Evolutionary conservation across 441 rosid genomes (phyloP), one percentile per base, ranked within the genome.

Genomic region (Erodium trifolium): DNA sequence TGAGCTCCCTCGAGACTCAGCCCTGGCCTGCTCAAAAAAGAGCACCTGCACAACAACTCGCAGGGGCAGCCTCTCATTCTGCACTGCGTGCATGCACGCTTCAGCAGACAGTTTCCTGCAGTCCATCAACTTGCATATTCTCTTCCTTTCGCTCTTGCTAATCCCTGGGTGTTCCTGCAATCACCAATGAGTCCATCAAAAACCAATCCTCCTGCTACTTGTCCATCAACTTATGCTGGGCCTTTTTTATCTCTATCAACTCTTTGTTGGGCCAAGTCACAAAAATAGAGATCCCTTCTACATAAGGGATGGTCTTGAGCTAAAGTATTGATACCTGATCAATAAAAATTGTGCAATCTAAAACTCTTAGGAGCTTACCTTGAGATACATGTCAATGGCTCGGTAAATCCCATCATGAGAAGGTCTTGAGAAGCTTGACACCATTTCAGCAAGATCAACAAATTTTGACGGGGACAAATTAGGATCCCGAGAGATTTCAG

Each of bases 41-140:
- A 93, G 89, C 57, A 93, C 95, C 82, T 93, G 99, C 51, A 93
- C 97, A 0, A 93, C 90, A 18, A 91, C 87, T 4, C 97, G 83
- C 13, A 93, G 85, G 0, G 99, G 99, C 16, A 93, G 93, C 8
- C 81, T 73, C 12, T 91, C 97, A n/a, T 91, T 93, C 79, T 89
- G 99, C 0, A 95, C 97, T 23, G 96, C 97, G 60, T 89, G 96
- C 82, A 81, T 83, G 0, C 95, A 89, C 16, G 93, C 92, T 29
- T 86, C 88, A 31, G 41, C 78, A 2, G 99, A 84, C 16, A 93
- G 86, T 75, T 86, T 93, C 80, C 86, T 84, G 14, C 88, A 93
- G 70, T 93, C 90, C 95, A 93, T 85, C 77, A 91, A 66, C 51
- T 87, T 84, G 27, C 96, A 88, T 18, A 93, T 68, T 73, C 83